Base-by-base conservation (phyloP, 2,329 filamentous ascomycete genomes). In the Colletotrichum abscissum region DNA sequence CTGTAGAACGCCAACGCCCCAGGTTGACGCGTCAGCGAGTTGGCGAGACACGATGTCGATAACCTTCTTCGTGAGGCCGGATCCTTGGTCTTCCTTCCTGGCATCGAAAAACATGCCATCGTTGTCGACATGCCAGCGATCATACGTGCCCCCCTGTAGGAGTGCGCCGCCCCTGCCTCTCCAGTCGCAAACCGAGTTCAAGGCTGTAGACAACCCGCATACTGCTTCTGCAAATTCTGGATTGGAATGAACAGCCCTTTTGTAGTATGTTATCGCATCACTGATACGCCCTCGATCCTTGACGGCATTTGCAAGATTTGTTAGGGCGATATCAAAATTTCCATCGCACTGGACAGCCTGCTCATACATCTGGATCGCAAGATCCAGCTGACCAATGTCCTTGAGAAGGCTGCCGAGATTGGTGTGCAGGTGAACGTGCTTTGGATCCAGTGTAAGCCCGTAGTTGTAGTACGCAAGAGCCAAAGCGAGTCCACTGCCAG, bases 161-260 rank as follows among this genome's bases (percentile, higher is more conserved):
- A 94, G 87, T 58, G 97, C 92, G 1, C 97, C 97, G 74, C 97
- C 97, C 75, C 97, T 91, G 35, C 95, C 95, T 78, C 90, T 90
- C 97, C 97, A 99, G 79, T 96, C 94, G 80, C 97, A 99, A 6
- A 99, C 95, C 7, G 97, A 98, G 80, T 98, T 98, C 64, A 99
- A 86, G 1, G 97, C 96, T 72, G 97, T 98, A 1, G 95, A 95
- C 65, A 99, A 88, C 8, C 97, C 97, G 81, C 97, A 99, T 0
- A 99, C 96, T 7, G 97, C 97, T 84, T 99, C 97, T 1, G 97
- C 95, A 83, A 99, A 99, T 42, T 97, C 93, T 0, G 97, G 96
- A 77, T 97, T 99, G n/a, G 95, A 92, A 42, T 89, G 88, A 11
- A 99, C 96, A 52, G 97, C 97, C 75, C 95, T 91, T 78, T 91